Evolutionary conservation across 73 alveolate genomes (phyloP).

Genomic region (Blepharisma japonicum): DNA sequence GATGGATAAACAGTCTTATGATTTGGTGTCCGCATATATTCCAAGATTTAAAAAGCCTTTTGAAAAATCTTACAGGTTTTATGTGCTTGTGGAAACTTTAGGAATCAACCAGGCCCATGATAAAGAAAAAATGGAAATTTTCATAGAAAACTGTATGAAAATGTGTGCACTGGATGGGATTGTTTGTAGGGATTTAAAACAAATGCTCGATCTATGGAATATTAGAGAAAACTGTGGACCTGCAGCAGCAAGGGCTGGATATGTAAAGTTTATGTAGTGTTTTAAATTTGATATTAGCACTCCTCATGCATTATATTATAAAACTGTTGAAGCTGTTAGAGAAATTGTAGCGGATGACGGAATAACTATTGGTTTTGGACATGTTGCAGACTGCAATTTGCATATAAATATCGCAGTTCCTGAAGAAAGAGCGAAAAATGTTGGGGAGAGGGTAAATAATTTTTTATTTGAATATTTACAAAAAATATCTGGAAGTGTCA

Average conservation of each 20-base stretch:
- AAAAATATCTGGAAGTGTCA: background rate
- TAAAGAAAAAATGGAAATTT: background rate
- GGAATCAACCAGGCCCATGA: background rate
- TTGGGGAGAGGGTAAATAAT: background rate
- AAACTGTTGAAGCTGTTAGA: background rate
- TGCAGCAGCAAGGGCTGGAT: background rate
- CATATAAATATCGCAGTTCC: constrained; percentile 1
- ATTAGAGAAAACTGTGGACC: background rate
- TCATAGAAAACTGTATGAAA: background rate
- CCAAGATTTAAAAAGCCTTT: constrained; percentile 1
- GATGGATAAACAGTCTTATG: background rate
- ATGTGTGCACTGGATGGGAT: background rate
- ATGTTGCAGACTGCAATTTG: background rate
- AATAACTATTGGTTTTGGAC: background rate
- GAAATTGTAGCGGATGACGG: background rate
- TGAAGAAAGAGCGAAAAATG: background rate
- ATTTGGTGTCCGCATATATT: background rate
- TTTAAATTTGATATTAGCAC: background rate
- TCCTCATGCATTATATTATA: background rate
- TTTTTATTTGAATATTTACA: background rate
- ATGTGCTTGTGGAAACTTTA: background rate
- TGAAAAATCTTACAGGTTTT: background rate
- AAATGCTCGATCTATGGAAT: constrained; percentile 10
- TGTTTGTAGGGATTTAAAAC: background rate
- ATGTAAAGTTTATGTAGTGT: background rate